Evolutionary conservation across 805 yeast species (phyloP).

Genomic region (Lipomyces starkeyi): DNA sequence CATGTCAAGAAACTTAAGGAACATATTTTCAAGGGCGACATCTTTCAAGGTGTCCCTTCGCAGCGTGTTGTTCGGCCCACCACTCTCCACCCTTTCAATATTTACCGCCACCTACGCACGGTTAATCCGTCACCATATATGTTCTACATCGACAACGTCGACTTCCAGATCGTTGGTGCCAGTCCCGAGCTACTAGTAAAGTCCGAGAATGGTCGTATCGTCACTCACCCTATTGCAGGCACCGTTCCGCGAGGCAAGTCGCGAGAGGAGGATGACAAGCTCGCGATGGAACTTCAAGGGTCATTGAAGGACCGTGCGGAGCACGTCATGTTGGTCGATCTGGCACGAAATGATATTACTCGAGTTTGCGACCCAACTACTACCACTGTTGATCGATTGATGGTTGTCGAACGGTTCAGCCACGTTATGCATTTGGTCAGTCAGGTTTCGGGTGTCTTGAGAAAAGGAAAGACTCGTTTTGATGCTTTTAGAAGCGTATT

Average conservation of each 20-base stretch:
- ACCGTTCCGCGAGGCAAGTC: constrained; percentile 91
- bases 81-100: constrained; percentile 92
- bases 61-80: constrained; percentile 97
- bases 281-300: constrained; percentile 73
- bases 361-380: constrained; percentile 88
- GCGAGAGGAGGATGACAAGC: constrained; percentile 84
- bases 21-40: constrained; percentile 89
- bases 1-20: constrained; percentile 77
- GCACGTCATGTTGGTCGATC: constrained; percentile 97
- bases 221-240: constrained; percentile 98
- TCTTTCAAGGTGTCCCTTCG: constrained; percentile 97
- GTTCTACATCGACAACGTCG: constrained; percentile 89
- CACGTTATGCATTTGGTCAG: constrained; percentile 97
- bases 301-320: constrained; percentile 95
- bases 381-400: constrained; percentile 83
- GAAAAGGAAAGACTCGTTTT: constrained; percentile 84
- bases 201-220: constrained; percentile 75
- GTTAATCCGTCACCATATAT: constrained; percentile 98
- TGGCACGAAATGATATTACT: constrained; percentile 95
- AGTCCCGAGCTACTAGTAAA: constrained; percentile 94
- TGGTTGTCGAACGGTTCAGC: constrained; percentile 90
- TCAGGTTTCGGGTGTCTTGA: constrained; percentile 88
- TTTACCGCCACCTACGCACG: constrained; percentile 90
- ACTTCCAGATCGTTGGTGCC: constrained; percentile 96
- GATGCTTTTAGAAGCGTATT: constrained; percentile 97